Evolutionary conservation across 495 filamentous ascomycete genomes (phyloP), one percentile per base, ranked within the genome.

Genomic region (Pyrenopolyporus hunteri): DNA sequence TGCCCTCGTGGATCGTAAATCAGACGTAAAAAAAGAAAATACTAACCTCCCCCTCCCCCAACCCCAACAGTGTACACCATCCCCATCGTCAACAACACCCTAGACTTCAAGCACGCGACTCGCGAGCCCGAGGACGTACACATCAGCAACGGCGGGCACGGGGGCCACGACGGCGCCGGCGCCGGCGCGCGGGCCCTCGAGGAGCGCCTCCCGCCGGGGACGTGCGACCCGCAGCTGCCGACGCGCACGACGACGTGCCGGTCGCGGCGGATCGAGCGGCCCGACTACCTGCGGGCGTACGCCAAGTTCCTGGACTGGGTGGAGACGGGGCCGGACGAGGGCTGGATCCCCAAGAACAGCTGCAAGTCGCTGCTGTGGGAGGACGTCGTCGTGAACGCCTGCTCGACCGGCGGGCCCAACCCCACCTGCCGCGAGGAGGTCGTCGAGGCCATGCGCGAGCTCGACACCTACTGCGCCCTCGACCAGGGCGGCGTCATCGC

Each of bases 361-460:
- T 64, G 60, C 60, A 64, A 64, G 53, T 29, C 60, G 20, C 11
- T 58, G 3, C 29, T 64, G 3, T 47, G 7, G 29, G 60, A 48
- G 3, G 9, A 4, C 10, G 53, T 37, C 4, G 53, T 47, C 2
- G 40, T 58, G 2, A 25, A n/a, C 8, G 54, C 47, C 9, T 64
- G 60, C 53, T 35, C 32, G 14, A 3, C 10, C 1, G 53, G 53
- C 32, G 60, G 60, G 1, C 11, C n/a, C n/a, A 57, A 64, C 54
- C 61, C 61, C 6, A 54, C 61, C 3, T 64, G 61, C 54, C 13
- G 11, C 19, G 61, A 0, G 11, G 61, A 64, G 44, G 32, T 77
- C 22, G 40, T 64, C 59, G 59, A 73, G 33, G 62, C 69, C 37
- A 57, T 70, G 50, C 48, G 47, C 36, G 64, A 72, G 33, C 50